Evolutionary conservation across 2,329 filamentous ascomycete species (phyloP).

Genomic region (Aspergillus arachidicola): DNA sequence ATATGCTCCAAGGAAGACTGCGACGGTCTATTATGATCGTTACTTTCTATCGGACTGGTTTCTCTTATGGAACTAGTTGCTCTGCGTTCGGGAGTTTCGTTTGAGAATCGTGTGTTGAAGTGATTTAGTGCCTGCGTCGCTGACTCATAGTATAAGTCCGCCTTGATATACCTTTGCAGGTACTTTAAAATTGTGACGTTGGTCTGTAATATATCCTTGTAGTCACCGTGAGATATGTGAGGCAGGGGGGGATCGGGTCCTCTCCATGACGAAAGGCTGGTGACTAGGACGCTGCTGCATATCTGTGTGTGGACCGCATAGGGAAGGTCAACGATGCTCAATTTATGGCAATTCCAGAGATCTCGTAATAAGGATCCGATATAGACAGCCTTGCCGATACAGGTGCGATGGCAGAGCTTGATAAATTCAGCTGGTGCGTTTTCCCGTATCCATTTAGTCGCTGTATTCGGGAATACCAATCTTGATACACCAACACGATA

Average conservation of each 20-base stretch:
- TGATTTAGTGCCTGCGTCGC: neutral
- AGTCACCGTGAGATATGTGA: neutral
- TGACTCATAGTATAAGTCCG: neutral
- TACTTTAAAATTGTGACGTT: neutral
- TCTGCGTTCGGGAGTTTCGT: neutral
- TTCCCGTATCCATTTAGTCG: neutral
- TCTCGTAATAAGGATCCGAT: conserved; percentile 2
- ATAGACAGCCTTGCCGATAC: conserved; percentile 1
- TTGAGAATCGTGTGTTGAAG: neutral
- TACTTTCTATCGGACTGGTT: neutral
- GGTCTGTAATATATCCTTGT: neutral
- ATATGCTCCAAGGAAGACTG: neutral
- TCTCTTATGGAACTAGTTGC: neutral
- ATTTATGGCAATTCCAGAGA: neutral
- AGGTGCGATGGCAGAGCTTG: conserved; percentile 1
- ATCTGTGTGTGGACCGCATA: neutral
- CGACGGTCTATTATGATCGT: neutral
- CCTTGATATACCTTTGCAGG: neutral
- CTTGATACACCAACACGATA: neutral
- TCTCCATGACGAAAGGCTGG: neutral
- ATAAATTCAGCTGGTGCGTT: neutral
- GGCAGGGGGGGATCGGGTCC: neutral
- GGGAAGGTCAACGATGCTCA: neutral
- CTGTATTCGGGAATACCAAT: neutral
- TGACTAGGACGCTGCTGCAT: neutral